Base-by-base conservation (phyloP, 2,329 filamentous ascomycete genomes). In the Neonectria hederae region DNA sequence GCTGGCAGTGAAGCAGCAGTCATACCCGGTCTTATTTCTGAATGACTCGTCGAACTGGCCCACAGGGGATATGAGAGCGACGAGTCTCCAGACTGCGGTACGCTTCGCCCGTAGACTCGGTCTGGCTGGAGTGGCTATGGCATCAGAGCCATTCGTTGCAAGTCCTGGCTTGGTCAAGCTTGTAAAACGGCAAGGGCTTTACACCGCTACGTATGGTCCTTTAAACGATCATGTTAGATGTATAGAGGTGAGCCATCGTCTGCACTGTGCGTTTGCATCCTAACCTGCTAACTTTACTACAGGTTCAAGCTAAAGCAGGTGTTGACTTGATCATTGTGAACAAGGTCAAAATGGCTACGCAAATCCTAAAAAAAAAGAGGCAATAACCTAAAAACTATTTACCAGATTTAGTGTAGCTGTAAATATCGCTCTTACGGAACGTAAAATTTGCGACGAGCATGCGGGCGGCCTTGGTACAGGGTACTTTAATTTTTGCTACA, bases 81-180 rank as follows among this genome's bases (percentile, higher is more conserved):
- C 22, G 22, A 49, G 45, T 17, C 17, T 49, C 8, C 45, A 28
- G 45, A 49, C 26, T 24, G 45, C 45, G 14, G 22, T 28, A 4
- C 45, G 45, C 26, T 49, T 49, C 45, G 45, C 26, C 5, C 45
- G 26, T 48, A 49, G 45, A 24, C 19, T 49, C 19, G 45, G 45
- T 10, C 21, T 49, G 22, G 45, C 45, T 26, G 45, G 45, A 24
- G 21, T 49, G 8, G 45, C 22, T 9, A 49, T 49, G 22, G 45
- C 45, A 28, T 24, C 22, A 49, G 45, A 49, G 22, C 45, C 45
- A 14, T 49, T 49, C 45, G 45, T 49, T 17, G 45, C 45, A 8
- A 87, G 83, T 73, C 90, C 89, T 13, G 22, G 45, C 0, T 82
- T 81, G 13, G 87, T 82, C 52, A 82, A 78, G n/a, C 9, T 42